Base-by-base conservation (phyloP, 495 filamentous ascomycete genomes). In the Cudoniella acicularis region DNA sequence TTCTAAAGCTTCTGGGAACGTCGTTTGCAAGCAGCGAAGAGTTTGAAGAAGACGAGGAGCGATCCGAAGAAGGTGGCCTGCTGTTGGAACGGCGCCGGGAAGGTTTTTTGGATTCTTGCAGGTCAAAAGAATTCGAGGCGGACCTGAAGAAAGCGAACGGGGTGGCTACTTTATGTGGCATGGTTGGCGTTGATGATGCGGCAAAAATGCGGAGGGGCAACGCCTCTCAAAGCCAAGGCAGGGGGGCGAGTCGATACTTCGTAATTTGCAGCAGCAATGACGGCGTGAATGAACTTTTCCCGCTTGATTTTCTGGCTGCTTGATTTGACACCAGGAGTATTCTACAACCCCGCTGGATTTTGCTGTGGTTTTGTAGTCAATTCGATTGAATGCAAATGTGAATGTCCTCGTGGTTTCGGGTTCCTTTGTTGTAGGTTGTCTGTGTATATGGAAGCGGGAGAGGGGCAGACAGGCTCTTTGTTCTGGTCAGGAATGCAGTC, bases 111-210 rank as follows among this genome's bases (percentile, higher is more conserved):
- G 57, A 30, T 17, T 64, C 66, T 43, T 52, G 27, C 20, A 57
- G 50, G 41, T 65, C 73, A 52, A 71, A 61, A 36, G 57, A 66
- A 16, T 59, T 69, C 40, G 73, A 65, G 24, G 77, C 74, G 23
- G 71, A 69, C 56, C 75, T 66, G 60, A 83, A 76, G 59, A 81
- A 79, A 56, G 76, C 70, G 60, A 83, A 76, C 57, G 81, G 79
- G 55, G 75, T 71, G 42, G 72, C 68, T 57, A 82, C 77, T 27
- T 73, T 72, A 64, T 80, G 77, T 43, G 79, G 79, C 78, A 80
- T 81, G 23, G 68, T 75, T 68, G 17, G 4, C 6, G 30, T 36
- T 36, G 30, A 13, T 36, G 30, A 36, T 6, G 30, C 30, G 30
- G 30, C 30, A 36, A 36, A 36, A 13, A 13, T 36, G 30, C 30